A percentile compares a stretch with the other conserved stretches of the same genome.
These are phyloP conservation scores for Lichtheimia ramosa DNA, from an alignment of 371 early-diverging fungal species.

Conservation along the genomic window DNA sequence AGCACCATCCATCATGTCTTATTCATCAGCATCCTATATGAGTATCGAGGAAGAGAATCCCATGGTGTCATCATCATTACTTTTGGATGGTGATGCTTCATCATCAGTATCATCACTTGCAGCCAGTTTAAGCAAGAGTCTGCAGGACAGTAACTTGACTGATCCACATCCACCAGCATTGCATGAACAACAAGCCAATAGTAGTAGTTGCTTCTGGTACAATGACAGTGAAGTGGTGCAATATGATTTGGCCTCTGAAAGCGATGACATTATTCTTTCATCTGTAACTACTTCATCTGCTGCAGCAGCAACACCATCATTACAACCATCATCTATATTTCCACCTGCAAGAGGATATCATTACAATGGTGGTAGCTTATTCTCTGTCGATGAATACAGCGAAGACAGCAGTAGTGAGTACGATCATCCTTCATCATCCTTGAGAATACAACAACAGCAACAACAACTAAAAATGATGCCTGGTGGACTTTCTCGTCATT, in stretches of 20 bases:
- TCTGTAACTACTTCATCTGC: background rate
- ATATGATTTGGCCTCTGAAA: slow-evolving; percentile 7
- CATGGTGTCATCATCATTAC: background rate
- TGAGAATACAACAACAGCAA: no score
- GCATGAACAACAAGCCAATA: slow-evolving; percentile 3
- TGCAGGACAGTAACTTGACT: background rate
- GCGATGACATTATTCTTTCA: slow-evolving; percentile 5
- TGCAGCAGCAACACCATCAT: no score
- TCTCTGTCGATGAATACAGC: background rate
- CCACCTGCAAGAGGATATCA: background rate
- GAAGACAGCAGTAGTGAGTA: background rate
- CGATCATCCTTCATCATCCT: no score
- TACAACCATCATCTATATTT: no score
- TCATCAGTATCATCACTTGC: background rate
- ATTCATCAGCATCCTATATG: background rate
- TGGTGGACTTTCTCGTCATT: slow-evolving; percentile 4
- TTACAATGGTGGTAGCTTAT: background rate
- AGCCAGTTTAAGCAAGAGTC: background rate
- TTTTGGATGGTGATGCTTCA: background rate
- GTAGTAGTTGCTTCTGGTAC: slow-evolving; percentile 1
- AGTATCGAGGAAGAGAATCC: background rate
- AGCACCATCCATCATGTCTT: background rate
- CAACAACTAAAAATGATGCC: background rate
- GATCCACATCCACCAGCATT: background rate
- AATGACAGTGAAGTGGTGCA: slow-evolving; percentile 8